These are phyloP conservation scores for Tulasnella sp. DNA, from an alignment of 768 basidiomycete species.

Conservation along the genomic window DNA sequence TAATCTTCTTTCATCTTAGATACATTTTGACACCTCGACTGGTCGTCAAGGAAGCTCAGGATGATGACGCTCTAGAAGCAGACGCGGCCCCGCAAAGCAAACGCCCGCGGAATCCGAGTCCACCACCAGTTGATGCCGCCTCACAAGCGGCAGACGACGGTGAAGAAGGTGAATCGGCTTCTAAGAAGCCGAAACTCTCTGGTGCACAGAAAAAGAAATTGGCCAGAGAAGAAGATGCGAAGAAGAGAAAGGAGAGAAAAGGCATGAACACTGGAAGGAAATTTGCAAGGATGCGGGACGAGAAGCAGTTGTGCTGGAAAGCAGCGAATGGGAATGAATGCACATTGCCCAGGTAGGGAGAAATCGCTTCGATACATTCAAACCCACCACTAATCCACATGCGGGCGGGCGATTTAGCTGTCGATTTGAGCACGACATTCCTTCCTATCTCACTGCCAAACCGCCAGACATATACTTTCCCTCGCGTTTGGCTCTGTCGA, in stretches of 20 bases:
- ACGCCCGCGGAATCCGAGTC: background rate
- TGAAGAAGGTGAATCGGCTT: conserved; percentile 20
- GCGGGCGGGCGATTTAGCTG: too few relatives aligned
- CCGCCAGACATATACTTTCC: conserved; percentile 59
- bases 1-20: background rate
- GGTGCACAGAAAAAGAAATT: conserved; percentile 34
- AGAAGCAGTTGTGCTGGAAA: conserved; percentile 71
- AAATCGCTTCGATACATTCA: background rate
- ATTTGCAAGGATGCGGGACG: conserved; percentile 68
- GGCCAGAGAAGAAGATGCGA: conserved; percentile 41
- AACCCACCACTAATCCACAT: background rate
- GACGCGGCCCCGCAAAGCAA: background rate
- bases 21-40: background rate
- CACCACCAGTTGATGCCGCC: background rate
- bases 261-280: conserved; percentile 78
- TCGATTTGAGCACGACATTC: conserved; percentile 63
- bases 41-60: background rate
- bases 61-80: conserved; percentile 3
- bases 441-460: conserved; percentile 65
- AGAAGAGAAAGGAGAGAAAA: conserved; percentile 41
- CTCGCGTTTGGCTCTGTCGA: conserved; percentile 32
- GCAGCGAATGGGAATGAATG: conserved; percentile 61
- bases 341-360: conserved; percentile 26
- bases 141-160: background rate
- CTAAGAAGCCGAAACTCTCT: conserved; percentile 24